Evolutionary conservation across 2,329 filamentous ascomycete genomes (phyloP), one percentile per base, ranked within the genome.

Genomic region (Pseudogymnoascus sp.): DNA sequence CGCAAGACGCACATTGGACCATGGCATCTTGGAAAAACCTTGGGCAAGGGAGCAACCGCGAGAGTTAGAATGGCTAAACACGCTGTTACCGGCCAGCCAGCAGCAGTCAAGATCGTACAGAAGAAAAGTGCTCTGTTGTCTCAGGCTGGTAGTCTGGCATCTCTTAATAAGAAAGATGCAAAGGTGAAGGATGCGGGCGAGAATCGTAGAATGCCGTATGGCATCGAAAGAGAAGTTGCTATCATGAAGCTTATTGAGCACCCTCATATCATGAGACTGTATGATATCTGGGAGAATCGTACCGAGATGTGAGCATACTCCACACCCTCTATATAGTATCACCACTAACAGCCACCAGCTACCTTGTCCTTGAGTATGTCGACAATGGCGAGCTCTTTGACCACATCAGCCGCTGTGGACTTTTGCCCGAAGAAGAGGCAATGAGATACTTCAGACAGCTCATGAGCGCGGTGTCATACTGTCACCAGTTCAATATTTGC

Each of bases 231-330:
- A 60, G 94, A 99, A 72, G 92, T 99, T 39, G 91, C 93, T 33
- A 95, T 99, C 68, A 91, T 99, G 82, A 97, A 97, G 76, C 82
- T 97, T 62, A 90, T 97, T 63, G 88, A 96, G 69, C 94, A 99
- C 75, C 90, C 88, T 5, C 94, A 97, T 72, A 93, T 97, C 68
- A 92, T 97, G 74, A 90, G 89, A 67, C 77, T 99, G 8, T 94
- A 93, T 71, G 94, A 99, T 75, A 93, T 99, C 30, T 99, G 93
- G 93, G 94, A 99, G 76, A 97, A 97, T 71, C 83, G 90, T 20
- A 89, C 91, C 61, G 92, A 99, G 74, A 87, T 99, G 90, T 97
- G 79, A 77, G 89, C 76, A 18, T 18, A 22, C 6, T 22, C 8
- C 22, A 14, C n/a, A 50, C 6, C 36, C 20, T 9, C 3, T 9